Evolutionary conservation across 2,329 filamentous ascomycete species (phyloP).

Genomic region (Claviceps monticola): DNA sequence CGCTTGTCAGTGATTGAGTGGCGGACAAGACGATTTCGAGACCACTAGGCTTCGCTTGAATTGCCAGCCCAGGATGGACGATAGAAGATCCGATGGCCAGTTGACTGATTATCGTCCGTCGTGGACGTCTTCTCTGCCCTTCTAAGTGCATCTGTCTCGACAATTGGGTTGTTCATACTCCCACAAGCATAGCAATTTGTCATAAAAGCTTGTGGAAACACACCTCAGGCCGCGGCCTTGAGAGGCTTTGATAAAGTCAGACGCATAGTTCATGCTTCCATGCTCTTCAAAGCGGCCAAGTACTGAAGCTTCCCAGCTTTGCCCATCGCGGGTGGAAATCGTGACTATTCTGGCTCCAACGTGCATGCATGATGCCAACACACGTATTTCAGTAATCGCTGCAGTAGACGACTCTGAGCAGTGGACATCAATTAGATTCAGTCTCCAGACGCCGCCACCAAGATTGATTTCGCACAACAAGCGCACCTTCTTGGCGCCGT

Average conservation of each 20-base stretch:
- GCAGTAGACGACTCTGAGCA: slow-evolving; percentile 7
- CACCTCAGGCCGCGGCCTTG: slow-evolving; percentile 25
- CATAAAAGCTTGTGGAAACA: slow-evolving; percentile 67
- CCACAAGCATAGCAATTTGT: slow-evolving; percentile 58
- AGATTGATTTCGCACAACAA: slow-evolving; percentile 53
- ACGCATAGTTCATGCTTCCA: slow-evolving; percentile 89
- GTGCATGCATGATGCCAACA: slow-evolving; percentile 93
- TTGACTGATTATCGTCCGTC: not conserved
- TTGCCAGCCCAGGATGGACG: not conserved
- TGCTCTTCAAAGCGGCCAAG: slow-evolving; percentile 69
- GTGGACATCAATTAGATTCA: slow-evolving; percentile 45
- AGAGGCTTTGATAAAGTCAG: slow-evolving; percentile 44
- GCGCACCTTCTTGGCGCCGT: slow-evolving; percentile 27
- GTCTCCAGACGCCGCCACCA: slow-evolving; percentile 74
- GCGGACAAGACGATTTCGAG: too few relatives aligned
- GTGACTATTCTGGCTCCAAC: slow-evolving; percentile 59
- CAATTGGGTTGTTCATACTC: slow-evolving; percentile 13
- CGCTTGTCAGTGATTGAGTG: too few relatives aligned
- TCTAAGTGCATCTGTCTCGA: not conserved
- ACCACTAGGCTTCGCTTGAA: not conserved
- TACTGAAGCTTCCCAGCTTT: slow-evolving; percentile 47
- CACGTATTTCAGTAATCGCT: slow-evolving; percentile 21
- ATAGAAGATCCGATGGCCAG: not conserved
- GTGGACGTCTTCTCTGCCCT: not conserved
- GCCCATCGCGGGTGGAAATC: slow-evolving; percentile 23